Evolutionary conservation across 176 grass and related monocot species (phyloP), one percentile per base, ranked within the genome.

Genomic region (Ensete glaucum): DNA sequence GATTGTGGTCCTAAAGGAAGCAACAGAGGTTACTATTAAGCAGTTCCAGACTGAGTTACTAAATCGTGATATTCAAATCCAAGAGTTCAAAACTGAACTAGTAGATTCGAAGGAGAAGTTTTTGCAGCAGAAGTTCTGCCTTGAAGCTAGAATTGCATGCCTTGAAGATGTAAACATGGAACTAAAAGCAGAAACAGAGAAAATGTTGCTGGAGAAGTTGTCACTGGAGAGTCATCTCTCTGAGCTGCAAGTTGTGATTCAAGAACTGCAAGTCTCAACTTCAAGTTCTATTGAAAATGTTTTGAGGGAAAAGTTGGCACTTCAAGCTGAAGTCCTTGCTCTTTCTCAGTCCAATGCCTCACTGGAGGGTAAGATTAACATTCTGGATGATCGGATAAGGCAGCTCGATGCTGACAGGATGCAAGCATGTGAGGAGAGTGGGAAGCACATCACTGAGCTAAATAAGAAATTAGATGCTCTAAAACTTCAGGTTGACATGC

Each of bases 121-220:
- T 80, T 81, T 73, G 12, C 76, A 84, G 56, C 83, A 90, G 19
- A 96, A 96, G 27, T 88, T 79, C 13, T 67, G 48, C 82, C 85
- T 96, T 50, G 85, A 90, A 29, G 54, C 76, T 34, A 74, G 90
- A 81, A 63, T 90, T 50, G 55, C 11, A 69, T 63, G 65, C 65
- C 78, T 98, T 69, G 76, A 85, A 82, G 58, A 53, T 79, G 80
- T 62, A 80, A 76, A 74, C 50, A 81, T 84, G 67, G 73, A 62
- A 67, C 60, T 97, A 54, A 86, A 88, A 82, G 56, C 65, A 19
- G 83, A 88, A 20, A 68, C 90, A 21, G 74, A 74, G 76, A 88
- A 50, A 59, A n/a, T 72, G 62, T 48, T 70, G 27, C 54, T 79
- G 67, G 93, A 86, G 76, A 97, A 97, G 77, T 73, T 13, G 15